Evolutionary conservation across 2,329 filamentous ascomycete species (phyloP).

Genomic region (Lecanicillium sp.): DNA sequence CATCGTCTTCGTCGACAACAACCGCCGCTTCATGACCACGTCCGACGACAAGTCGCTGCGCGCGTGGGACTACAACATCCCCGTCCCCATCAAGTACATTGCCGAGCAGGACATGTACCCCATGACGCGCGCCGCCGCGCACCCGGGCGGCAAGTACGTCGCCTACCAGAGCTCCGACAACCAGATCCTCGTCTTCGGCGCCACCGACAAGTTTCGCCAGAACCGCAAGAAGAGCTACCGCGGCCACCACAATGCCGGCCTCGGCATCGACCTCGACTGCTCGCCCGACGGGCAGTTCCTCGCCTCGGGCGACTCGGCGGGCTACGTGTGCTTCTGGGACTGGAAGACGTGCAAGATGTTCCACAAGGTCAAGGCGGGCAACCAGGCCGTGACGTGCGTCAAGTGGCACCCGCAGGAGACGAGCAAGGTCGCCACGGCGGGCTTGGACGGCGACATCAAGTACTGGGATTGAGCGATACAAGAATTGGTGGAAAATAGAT

Average conservation of each 20-base stretch:
- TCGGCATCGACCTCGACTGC: slow-evolving; percentile 83
- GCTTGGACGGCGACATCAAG: slow-evolving; percentile 79
- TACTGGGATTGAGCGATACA: slow-evolving; percentile 71
- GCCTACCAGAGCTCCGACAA: slow-evolving; percentile 93
- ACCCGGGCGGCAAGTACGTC: slow-evolving; percentile 89
- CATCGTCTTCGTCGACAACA: slow-evolving; percentile 90
- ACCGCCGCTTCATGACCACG: slow-evolving; percentile 93
- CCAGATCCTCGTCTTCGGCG: slow-evolving; percentile 92
- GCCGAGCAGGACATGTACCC: slow-evolving; percentile 98
- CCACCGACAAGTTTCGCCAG: slow-evolving; percentile 91
- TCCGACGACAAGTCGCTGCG: slow-evolving; percentile 94
- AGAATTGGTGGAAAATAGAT: not conserved
- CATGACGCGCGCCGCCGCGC: slow-evolving; percentile 76
- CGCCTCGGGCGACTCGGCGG: slow-evolving; percentile 77
- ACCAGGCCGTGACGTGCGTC: slow-evolving; percentile 75
- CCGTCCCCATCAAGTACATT: slow-evolving; percentile 96
- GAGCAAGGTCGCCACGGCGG: slow-evolving; percentile 86
- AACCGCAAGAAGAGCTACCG: slow-evolving; percentile 96
- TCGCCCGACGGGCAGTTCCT: slow-evolving; percentile 91
- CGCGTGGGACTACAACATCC: slow-evolving; percentile 98
- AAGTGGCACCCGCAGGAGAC: slow-evolving; percentile 98
- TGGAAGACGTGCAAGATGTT: slow-evolving; percentile 99
- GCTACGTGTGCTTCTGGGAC: slow-evolving; percentile 95
- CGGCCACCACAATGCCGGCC: slow-evolving; percentile 92
- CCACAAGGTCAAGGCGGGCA: slow-evolving; percentile 85